Evolutionary conservation across 2,329 filamentous ascomycete species (phyloP).

Genomic region (Hawksworthiomyces lignivorus): DNA sequence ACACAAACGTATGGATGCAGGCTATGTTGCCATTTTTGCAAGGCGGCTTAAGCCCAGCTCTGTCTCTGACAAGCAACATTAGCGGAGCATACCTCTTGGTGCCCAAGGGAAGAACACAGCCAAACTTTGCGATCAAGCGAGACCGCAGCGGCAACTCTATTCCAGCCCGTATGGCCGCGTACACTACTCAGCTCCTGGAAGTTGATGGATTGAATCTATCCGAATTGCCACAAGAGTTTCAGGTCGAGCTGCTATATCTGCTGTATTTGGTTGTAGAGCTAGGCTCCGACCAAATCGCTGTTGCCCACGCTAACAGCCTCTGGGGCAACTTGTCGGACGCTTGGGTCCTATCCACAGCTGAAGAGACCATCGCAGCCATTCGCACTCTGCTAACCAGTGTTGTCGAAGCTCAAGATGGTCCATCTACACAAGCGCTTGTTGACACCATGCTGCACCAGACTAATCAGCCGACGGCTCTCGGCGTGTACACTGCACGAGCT

Average conservation of each 20-base stretch:
- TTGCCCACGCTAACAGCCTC: conserved; percentile 34
- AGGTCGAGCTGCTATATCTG: conserved; percentile 44
- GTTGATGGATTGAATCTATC: conserved; percentile 29
- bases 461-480: conserved; percentile 31
- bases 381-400: conserved; percentile 29
- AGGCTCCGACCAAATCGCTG: conserved; percentile 45
- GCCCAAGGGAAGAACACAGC: conserved; percentile 7
- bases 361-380: conserved; percentile 34
- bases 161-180: conserved; percentile 68
- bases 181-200: conserved; percentile 52
- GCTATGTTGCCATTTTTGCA: conserved; percentile 52
- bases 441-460: conserved; percentile 37
- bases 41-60: conserved; percentile 47
- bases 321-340: conserved; percentile 35
- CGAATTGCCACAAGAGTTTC: conserved; percentile 31
- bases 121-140: conserved; percentile 32
- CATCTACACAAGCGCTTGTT: conserved; percentile 30
- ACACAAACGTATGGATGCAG: conserved; percentile 54
- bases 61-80: conserved; percentile 67
- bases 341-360: conserved; percentile 30
- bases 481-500: conserved; percentile 45
- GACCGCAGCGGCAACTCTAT: conserved; percentile 66
- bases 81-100: conserved; percentile 61
- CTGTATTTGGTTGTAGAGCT: conserved; percentile 44
- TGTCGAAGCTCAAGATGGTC: conserved; percentile 19